These are phyloP conservation scores for Oryza officinalis DNA, from an alignment of 176 grass and related monocot species.

Conservation along the genomic window DNA sequence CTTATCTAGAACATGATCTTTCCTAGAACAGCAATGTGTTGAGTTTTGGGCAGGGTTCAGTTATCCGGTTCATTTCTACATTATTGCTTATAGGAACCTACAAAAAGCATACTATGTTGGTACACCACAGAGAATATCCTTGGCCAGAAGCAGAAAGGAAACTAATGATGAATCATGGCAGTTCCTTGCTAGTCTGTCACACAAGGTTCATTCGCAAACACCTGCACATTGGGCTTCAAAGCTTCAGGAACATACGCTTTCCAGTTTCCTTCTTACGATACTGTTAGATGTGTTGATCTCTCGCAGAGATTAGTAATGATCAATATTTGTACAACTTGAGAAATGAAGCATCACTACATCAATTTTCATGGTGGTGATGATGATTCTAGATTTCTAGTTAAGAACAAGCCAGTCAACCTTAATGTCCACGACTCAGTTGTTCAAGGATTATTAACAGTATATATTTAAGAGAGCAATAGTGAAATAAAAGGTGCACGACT, in stretches of 20 bases:
- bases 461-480: not conserved
- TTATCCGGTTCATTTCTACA: slow-evolving; percentile 5
- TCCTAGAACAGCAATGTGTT: not conserved
- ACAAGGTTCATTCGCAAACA: not conserved
- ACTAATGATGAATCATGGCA: not conserved
- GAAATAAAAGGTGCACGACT: slow-evolving; percentile 13
- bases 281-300: not conserved
- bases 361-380: not conserved
- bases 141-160: not conserved
- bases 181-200: slow-evolving; percentile 16
- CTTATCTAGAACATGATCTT: not conserved
- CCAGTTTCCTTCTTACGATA: not conserved
- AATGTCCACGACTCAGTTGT: not conserved
- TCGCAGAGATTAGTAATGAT: slow-evolving; percentile 14
- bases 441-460: not conserved
- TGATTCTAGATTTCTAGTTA: not conserved
- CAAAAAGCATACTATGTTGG: not conserved
- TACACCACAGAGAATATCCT: not conserved
- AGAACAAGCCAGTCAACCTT: slow-evolving; percentile 1
- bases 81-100: not conserved
- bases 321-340: not conserved
- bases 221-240: not conserved
- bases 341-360: not conserved
- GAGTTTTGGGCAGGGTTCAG: not conserved
- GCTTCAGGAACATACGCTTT: not conserved